phyloP scores from a whole-genome alignment of 2,329 filamentous ascomycete species.

The Claviceps fusiformis region DNA sequence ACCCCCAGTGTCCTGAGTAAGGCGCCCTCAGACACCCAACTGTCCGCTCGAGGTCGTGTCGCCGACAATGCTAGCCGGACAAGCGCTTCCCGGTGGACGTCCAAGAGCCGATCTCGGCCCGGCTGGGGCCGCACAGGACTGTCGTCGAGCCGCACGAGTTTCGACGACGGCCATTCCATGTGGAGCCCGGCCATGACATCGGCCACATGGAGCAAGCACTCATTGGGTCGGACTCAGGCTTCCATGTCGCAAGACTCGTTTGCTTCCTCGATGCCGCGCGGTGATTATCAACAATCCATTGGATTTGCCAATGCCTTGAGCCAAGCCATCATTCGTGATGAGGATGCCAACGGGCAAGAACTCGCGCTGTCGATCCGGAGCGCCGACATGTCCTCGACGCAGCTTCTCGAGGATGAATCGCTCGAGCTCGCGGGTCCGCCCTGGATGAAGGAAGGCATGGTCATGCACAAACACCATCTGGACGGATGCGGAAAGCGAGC shows the following conservation, averaged over 20 bases:
- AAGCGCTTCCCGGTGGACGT: slow-evolving; percentile 59
- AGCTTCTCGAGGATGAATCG: slow-evolving; percentile 80
- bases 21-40: slow-evolving; percentile 68
- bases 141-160: slow-evolving; percentile 82
- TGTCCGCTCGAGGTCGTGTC: slow-evolving; percentile 56
- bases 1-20: slow-evolving; percentile 88
- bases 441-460: slow-evolving; percentile 93
- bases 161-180: slow-evolving; percentile 79
- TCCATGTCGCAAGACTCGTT: slow-evolving; percentile 90
- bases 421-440: slow-evolving; percentile 87
- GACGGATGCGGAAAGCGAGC: slow-evolving; percentile 83
- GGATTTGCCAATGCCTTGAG: slow-evolving; percentile 94
- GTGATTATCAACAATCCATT: slow-evolving; percentile 89
- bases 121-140: slow-evolving; percentile 62
- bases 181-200: slow-evolving; percentile 78
- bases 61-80: slow-evolving; percentile 47
- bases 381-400: slow-evolving; percentile 43
- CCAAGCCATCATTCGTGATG: slow-evolving; percentile 91
- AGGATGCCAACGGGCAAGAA: slow-evolving; percentile 43
- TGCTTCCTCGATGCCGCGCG: slow-evolving; percentile 58
- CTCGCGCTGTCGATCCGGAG: slow-evolving; percentile 38
- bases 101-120: slow-evolving; percentile 73
- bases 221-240: slow-evolving; percentile 77
- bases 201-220: slow-evolving; percentile 94
- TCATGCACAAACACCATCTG: slow-evolving; percentile 93